phyloP scores from a whole-genome alignment of 495 filamentous ascomycete genomes.

The Neurospora pannonica region DNA sequence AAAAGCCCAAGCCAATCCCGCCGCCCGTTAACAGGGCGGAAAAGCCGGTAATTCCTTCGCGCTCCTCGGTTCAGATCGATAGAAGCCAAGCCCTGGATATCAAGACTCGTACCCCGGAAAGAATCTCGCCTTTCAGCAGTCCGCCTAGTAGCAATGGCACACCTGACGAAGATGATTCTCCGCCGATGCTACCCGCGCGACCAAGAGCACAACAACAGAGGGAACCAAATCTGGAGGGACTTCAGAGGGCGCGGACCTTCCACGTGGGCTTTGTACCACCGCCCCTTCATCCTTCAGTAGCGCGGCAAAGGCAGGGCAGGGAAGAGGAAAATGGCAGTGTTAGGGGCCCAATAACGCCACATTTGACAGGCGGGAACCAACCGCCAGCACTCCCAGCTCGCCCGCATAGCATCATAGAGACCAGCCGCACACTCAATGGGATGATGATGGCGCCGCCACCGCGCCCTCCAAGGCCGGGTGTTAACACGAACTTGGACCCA shows the following conservation, averaged over 20 bases:
- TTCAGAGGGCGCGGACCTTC: constrained; percentile 18
- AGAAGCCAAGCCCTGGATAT: constrained; percentile 20
- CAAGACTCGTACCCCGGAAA: constrained; percentile 22
- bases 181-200: constrained; percentile 34
- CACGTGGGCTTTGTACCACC: constrained; percentile 35
- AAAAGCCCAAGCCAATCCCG: constrained; percentile 26
- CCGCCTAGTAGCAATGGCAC: constrained; percentile 72
- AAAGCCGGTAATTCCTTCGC: constrained; percentile 59
- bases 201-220: constrained; percentile 20
- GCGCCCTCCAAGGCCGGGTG: constrained; percentile 34
- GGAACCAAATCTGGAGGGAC: constrained; percentile 6
- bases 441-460: constrained; percentile 31
- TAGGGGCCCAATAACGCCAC: constrained; percentile 20
- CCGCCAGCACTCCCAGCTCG: constrained; percentile 56
- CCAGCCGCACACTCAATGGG: constrained; percentile 10
- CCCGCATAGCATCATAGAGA: constrained; percentile 27
- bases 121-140: constrained; percentile 79
- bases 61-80: constrained; percentile 18
- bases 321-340: constrained; percentile 29
- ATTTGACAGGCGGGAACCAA: constrained; percentile 32
- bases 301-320: constrained; percentile 24
- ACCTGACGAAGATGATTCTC: constrained; percentile 33
- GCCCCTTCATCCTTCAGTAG: constrained; percentile 39
- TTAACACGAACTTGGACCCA: constrained; percentile 25
- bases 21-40: constrained; percentile 73